A percentile compares a stretch with the other conserved stretches of the same genome.
These are phyloP conservation scores for Pulveroboletus sp. DNA, from an alignment of 768 basidiomycete species.

Conservation along the genomic window DNA sequence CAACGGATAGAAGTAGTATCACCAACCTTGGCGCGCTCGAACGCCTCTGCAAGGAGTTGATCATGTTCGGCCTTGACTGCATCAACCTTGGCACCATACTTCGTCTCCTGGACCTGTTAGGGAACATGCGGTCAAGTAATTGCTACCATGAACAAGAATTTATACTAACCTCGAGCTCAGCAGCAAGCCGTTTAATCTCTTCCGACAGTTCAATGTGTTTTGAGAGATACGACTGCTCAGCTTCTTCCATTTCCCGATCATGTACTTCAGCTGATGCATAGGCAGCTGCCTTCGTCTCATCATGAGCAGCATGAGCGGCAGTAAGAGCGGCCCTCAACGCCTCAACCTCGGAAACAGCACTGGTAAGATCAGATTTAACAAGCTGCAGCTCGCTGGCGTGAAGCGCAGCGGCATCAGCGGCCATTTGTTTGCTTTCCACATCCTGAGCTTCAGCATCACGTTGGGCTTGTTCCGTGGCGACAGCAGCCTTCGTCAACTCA, in stretches of 20 bases:
- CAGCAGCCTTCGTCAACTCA: slow-evolving; percentile 46
- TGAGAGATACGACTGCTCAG: slow-evolving; percentile 45
- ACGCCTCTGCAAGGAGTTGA: slow-evolving; percentile 59
- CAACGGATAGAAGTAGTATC: neutral
- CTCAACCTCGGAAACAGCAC: slow-evolving; percentile 42
- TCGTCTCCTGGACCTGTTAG: slow-evolving; percentile 60
- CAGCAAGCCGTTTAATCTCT: slow-evolving; percentile 51
- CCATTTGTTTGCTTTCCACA: slow-evolving; percentile 37
- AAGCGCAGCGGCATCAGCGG: slow-evolving; percentile 38
- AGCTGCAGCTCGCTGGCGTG: slow-evolving; percentile 47
- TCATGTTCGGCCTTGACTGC: slow-evolving; percentile 63
- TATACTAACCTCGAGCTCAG: slow-evolving; percentile 62
- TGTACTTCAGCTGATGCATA: slow-evolving; percentile 46
- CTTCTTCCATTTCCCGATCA: slow-evolving; percentile 46
- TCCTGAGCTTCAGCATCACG: slow-evolving; percentile 48
- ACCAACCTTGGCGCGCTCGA: slow-evolving; percentile 73
- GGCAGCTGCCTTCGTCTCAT: slow-evolving; percentile 44
- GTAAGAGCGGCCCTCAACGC: slow-evolving; percentile 46
- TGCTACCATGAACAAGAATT: neutral
- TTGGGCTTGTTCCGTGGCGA: slow-evolving; percentile 44
- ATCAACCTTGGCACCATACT: slow-evolving; percentile 65
- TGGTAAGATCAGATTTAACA: slow-evolving; percentile 41
- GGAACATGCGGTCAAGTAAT: neutral
- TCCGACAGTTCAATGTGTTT: slow-evolving; percentile 51
- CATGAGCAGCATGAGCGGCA: slow-evolving; percentile 42